Percentiles rank a stretch among this genome's conserved stretches.
phyloP scores from a whole-genome alignment of 768 basidiomycete genomes.

The Boletales sp. region DNA sequence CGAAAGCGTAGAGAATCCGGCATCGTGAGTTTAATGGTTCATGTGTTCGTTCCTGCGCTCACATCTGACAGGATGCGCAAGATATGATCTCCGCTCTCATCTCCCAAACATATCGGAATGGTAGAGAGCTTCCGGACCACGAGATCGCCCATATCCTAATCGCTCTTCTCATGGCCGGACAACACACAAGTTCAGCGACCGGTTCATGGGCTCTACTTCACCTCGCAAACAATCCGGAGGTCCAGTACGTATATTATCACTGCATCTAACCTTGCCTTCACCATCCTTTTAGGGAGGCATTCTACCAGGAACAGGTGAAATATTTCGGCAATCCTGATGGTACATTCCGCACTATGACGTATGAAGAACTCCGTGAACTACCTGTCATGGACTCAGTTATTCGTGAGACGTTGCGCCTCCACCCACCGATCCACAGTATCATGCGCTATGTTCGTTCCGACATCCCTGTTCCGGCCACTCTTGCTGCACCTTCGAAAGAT shows the following conservation, averaged over 20 bases:
- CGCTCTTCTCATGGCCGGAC: conserved; percentile 98
- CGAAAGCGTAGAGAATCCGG: conserved; percentile 56
- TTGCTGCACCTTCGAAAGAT: conserved; percentile 75
- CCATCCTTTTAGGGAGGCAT: conserved; percentile 53
- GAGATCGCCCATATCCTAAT: conserved; percentile 99
- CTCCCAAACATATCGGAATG: conserved; percentile 80
- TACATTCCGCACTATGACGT: conserved; percentile 72
- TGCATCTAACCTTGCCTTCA: neutral
- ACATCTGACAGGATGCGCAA: conserved; percentile 54
- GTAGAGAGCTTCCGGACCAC: conserved; percentile 72
- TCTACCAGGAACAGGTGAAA: conserved; percentile 89
- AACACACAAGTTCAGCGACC: conserved; percentile 95
- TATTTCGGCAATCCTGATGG: conserved; percentile 79
- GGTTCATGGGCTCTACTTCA: conserved; percentile 90
- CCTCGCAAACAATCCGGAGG: conserved; percentile 67
- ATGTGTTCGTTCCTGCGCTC: neutral
- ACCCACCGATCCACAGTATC: conserved; percentile 95
- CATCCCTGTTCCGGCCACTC: conserved; percentile 75
- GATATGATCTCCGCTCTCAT: conserved; percentile 93
- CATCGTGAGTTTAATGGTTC: conserved; percentile 31
- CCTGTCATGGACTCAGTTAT: conserved; percentile 86
- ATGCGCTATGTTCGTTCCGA: conserved; percentile 89
- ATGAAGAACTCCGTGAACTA: conserved; percentile 80
- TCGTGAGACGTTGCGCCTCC: conserved; percentile 89
- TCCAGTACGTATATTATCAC: conserved; percentile 54